Percentiles rank a stretch among this genome's conserved stretches.
phyloP scores from a whole-genome alignment of 176 grass and related monocot species.

The Musa beccarii region DNA sequence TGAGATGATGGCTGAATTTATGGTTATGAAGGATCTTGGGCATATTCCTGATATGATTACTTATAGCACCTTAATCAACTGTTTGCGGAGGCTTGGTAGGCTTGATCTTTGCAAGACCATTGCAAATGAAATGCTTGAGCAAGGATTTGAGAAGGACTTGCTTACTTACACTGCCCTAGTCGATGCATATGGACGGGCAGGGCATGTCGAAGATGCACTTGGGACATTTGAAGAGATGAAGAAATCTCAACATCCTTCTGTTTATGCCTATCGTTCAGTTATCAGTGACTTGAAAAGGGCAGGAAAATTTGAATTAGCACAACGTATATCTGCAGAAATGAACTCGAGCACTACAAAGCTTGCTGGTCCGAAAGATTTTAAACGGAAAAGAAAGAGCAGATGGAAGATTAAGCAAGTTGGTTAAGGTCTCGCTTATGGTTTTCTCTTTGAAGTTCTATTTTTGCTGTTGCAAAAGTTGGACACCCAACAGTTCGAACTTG shows the following conservation, averaged over 20 bases:
- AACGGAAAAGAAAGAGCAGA: conserved; percentile 28
- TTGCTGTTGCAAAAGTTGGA: too few species aligned
- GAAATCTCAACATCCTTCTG: conserved; percentile 36
- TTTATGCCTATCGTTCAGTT: conserved; percentile 75
- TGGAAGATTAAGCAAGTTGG: conserved; percentile 16
- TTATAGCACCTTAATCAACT: conserved; percentile 87
- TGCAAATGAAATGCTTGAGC: conserved; percentile 50
- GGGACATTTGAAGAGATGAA: conserved; percentile 67
- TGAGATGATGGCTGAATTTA: conserved; percentile 57
- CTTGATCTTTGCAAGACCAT: conserved; percentile 52
- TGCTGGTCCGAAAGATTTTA: conserved; percentile 58
- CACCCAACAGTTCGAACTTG: too few species aligned
- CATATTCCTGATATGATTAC: conserved; percentile 64
- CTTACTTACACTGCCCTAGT: conserved; percentile 64
- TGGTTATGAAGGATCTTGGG: conserved; percentile 51
- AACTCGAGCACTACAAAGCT: conserved; percentile 39
- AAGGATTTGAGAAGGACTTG: conserved; percentile 58
- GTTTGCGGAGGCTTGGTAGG: conserved; percentile 50
- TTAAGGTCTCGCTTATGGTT: neutral
- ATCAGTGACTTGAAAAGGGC: conserved; percentile 53
- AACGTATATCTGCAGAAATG: conserved; percentile 63
- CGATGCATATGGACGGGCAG: conserved; percentile 60
- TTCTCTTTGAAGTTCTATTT: too few species aligned
- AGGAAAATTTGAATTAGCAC: conserved; percentile 46
- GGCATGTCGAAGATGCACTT: conserved; percentile 46